Conservation (phyloP, 805 yeast genomes). For the Wickerhamomyces chaumierensis region DNA sequence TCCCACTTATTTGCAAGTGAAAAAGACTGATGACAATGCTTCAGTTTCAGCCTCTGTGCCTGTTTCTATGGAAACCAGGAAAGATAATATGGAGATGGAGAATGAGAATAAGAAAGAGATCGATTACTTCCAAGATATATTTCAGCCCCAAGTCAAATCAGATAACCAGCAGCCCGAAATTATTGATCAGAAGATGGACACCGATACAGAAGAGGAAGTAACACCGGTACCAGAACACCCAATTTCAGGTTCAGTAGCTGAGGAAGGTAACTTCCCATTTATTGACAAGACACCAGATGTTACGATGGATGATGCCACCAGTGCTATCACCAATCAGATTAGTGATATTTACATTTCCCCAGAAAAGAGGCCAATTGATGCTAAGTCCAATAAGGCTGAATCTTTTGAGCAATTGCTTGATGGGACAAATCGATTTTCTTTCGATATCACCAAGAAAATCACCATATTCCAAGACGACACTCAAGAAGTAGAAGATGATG, state of each 20-base stretch:
- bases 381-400: slow-evolving; percentile 6
- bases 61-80: slow-evolving; percentile 2
- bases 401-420: slow-evolving; percentile 12
- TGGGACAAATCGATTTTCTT: slow-evolving; percentile 17
- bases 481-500: not conserved
- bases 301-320: slow-evolving; percentile 9
- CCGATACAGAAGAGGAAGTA: slow-evolving; percentile 2
- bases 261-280: slow-evolving; percentile 2
- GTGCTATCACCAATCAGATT: slow-evolving; percentile 12
- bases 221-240: slow-evolving; percentile 1
- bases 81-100: slow-evolving; percentile 7
- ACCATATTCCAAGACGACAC: slow-evolving; percentile 17
- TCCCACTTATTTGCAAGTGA: slow-evolving; percentile 13
- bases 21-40: not conserved
- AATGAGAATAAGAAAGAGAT: slow-evolving; percentile 2
- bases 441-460: slow-evolving; percentile 10
- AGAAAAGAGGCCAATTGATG: slow-evolving; percentile 6
- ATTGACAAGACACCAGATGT: not conserved
- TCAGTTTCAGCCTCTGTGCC: no score
- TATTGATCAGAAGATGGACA: no score
- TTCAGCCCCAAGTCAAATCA: slow-evolving; percentile 1
- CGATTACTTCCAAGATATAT: slow-evolving; percentile 16
- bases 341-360: slow-evolving; percentile 17
- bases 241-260: no score
- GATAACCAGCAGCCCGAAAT: no score